Evolutionary conservation across 129 eudicot species (phyloP), one percentile per base, ranked within the genome.

Genomic region (Escallonia rubra): DNA sequence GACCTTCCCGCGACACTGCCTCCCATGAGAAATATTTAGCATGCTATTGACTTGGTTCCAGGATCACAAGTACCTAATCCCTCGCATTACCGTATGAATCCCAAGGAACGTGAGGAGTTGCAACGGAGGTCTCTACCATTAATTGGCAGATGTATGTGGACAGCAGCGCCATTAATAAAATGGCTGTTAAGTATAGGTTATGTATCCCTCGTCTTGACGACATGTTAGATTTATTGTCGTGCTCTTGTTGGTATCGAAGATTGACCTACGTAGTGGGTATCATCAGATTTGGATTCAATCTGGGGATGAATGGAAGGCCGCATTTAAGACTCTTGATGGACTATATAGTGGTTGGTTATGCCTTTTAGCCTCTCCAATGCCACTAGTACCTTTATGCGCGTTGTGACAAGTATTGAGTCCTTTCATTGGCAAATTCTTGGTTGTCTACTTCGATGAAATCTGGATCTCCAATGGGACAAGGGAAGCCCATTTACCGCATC

Each of bases 401-500:
- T 67, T 7, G 52, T 67, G 3, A 8, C 15, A 52, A 0, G 62
- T 54, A 13, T 15, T 53, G 2, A 53, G 40, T 4, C 72, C 62
- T 3, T 67, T 11, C n/a, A 4, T 67, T 8, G 61, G 61, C 43
- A 40, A 13, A 5, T 67, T 52, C 40, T 48, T 67, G 7, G 72
- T 67, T 10, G 72, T 67, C 2, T 67, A 66, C 12, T 51, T 66
- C 34, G 45, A 66, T 51, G 59, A 50, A 9, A 52, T 51, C 6
- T 10, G 53, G 0, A 15, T 67, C 1, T 52, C 3, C 40, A 67
- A 50, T 46, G 0, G 10, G 50, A 46, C 50, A 6, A 46, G 8
- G 50, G 8, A 46, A 46, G 50, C 8, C 8, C 50, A 46, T 46
- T 4, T 46, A 4, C 8, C 8, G 4, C 50, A 46, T 8, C 8